These are phyloP conservation scores for Cicer pinnatifidum DNA, from an alignment of 306 rosid species.

Conservation along the genomic window DNA sequence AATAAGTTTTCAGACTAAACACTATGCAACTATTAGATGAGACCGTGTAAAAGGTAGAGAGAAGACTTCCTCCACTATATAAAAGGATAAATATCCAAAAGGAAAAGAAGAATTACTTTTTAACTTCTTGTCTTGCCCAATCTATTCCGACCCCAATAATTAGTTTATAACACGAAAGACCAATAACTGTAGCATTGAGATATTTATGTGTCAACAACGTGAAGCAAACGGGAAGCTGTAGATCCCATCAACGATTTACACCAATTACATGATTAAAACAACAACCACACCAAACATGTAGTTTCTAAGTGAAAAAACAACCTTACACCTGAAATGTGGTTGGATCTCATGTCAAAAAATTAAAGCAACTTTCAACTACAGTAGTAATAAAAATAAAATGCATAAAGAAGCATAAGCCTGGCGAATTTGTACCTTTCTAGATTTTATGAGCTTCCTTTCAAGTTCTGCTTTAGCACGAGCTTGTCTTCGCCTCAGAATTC, in stretches of 20 bases:
- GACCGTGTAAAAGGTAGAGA: neutral
- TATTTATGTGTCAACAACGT: too few relatives aligned
- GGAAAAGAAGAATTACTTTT: neutral
- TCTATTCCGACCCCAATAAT: too few relatives aligned
- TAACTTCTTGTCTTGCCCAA: too few relatives aligned
- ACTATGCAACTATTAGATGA: constrained; percentile 7
- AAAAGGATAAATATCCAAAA: constrained; percentile 3
- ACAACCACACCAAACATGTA: too few relatives aligned
- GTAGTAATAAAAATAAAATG: neutral
- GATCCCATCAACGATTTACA: too few relatives aligned
- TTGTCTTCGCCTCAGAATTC: constrained; percentile 91
- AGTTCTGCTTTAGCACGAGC: constrained; percentile 99
- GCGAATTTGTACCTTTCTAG: constrained; percentile 73
- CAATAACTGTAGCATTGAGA: too few relatives aligned
- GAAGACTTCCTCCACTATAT: neutral
- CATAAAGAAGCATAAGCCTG: neutral
- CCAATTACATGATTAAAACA: too few relatives aligned
- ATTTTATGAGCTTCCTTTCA: constrained; percentile 85
- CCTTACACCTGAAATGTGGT: constrained; percentile 3
- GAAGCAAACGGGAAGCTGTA: too few relatives aligned
- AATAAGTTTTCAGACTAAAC: neutral
- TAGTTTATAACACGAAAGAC: too few relatives aligned
- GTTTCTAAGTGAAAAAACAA: too few relatives aligned
- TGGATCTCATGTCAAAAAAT: neutral
- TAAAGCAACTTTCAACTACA: constrained; percentile 4